Base-by-base conservation (phyloP, 495 filamentous ascomycete species). In the Hypoxylon lienhwacheense region DNA sequence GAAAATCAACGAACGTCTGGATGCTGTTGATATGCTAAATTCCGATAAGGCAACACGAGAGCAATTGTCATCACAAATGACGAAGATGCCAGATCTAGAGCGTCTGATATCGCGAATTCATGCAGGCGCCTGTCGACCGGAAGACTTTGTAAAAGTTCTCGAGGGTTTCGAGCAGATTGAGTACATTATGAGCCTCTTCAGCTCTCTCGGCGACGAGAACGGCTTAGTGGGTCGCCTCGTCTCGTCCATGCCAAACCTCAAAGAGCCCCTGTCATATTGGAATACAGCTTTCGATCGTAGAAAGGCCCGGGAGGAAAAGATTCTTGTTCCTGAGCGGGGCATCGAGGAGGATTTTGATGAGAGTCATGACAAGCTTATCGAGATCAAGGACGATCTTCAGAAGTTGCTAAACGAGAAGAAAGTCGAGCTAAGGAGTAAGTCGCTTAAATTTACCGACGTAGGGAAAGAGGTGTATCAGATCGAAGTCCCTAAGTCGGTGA, bases 91-190 rank as follows among this genome's bases (percentile, higher is more conserved):
- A 2, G 95, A 99, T 66, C 79, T 99, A 14, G 95, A 99, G 69
- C 81, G 95, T 12, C 75, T 97, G 32, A 95, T 97, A 48, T 97
- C 95, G 24, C 85, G 95, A 4, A 87, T 99, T 15, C 95, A 99
- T 64, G 95, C 95, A 5, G 88, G 88, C 2, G 81, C 82, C 21
- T 96, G 91, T 73, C 90, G 84, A 63, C 81, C 91, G 0, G 85
- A 90, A 31, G 93, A 97, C 67, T 99, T 99, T 64, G 82, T 95
- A 16, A 83, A 81, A n/a, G 92, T 97, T 3, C 76, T 99, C 0
- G 91, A 99, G 64, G 95, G 95, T 0, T 99, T 97, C 63, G 95
- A 97, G 70, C 92, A 95, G 68, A 96, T 97, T 12, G 90, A 95
- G 33, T 89, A 91, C 64, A 93, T 88, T 0, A 89, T 95, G 79